Percentiles rank a stretch among this genome's conserved stretches.
Evolutionary conservation across 2,329 filamentous ascomycete species (phyloP).

Genomic region (Penicillium fuscoglaucum): DNA sequence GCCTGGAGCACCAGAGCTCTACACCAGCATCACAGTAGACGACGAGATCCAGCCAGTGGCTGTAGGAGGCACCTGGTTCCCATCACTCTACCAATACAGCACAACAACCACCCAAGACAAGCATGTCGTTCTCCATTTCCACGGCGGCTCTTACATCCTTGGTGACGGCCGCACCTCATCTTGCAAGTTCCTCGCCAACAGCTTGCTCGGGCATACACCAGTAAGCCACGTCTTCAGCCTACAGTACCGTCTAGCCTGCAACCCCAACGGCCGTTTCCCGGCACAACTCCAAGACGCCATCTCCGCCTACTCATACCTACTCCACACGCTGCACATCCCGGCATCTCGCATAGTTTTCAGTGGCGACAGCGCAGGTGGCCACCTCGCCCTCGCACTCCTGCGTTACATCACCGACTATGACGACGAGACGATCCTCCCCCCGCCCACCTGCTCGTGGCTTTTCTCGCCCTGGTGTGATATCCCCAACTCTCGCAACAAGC

Average conservation of each 20-base stretch:
- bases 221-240: conserved; percentile 15
- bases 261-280: conserved; percentile 17
- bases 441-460: conserved; percentile 15
- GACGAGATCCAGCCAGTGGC: conserved; percentile 12
- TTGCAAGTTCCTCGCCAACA: conserved; percentile 11
- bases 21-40: conserved; percentile 5
- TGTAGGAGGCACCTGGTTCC: conserved; percentile 19
- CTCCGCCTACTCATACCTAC: conserved; percentile 24
- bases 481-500: conserved; percentile 4
- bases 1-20: conserved; percentile 9
- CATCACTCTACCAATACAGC: conserved; percentile 7
- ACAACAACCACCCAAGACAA: conserved; percentile 7
- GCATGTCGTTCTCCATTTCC: conserved; percentile 16
- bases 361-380: conserved; percentile 26
- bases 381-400: conserved; percentile 21
- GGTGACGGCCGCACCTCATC: conserved; percentile 13
- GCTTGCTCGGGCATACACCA: conserved; percentile 6
- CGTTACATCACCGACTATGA: conserved; percentile 19
- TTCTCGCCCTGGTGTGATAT: conserved; percentile 22
- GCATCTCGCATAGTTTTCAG: conserved; percentile 23
- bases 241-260: conserved; percentile 19
- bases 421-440: conserved; percentile 6
- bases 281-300: conserved; percentile 28
- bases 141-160: conserved; percentile 17
- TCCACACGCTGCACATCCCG: conserved; percentile 20